Percentiles rank a stretch among this genome's conserved stretches.
These are phyloP conservation scores for Tulasnella sp. DNA, from an alignment of 768 basidiomycete genomes.

Conservation along the genomic window DNA sequence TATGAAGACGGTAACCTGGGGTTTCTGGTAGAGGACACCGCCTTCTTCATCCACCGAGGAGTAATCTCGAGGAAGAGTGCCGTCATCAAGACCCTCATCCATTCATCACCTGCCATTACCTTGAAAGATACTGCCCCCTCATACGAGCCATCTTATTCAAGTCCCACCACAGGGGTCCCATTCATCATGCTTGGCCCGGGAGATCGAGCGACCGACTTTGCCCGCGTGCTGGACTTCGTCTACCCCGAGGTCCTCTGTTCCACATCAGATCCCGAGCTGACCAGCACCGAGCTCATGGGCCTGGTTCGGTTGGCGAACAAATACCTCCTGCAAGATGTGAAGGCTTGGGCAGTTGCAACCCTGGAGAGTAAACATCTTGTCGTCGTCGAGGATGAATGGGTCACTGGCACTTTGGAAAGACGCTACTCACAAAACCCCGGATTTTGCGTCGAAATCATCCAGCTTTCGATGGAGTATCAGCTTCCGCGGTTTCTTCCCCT, in stretches of 20 bases:
- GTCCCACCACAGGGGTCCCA: background rate
- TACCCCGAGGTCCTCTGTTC: background rate
- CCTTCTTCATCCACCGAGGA: background rate
- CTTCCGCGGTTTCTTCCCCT: conserved; percentile 1
- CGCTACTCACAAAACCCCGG: background rate
- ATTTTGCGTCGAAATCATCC: background rate
- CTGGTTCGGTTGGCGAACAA: background rate
- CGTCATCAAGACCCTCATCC: background rate
- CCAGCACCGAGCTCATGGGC: background rate
- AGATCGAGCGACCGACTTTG: background rate
- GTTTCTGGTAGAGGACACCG: background rate
- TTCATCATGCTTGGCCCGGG: background rate
- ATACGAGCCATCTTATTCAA: background rate
- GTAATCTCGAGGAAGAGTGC: background rate
- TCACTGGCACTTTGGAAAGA: background rate
- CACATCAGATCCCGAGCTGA: background rate
- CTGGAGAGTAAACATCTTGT: background rate
- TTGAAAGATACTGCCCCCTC: background rate
- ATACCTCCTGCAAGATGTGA: background rate
- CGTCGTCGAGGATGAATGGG: background rate
- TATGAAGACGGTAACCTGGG: no score
- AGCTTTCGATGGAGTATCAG: background rate
- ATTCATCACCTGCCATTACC: background rate
- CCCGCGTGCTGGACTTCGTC: background rate
- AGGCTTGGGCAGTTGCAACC: background rate